These are phyloP conservation scores for Trametes cinnabarina DNA, from an alignment of 768 basidiomycete species.

Conservation along the genomic window DNA sequence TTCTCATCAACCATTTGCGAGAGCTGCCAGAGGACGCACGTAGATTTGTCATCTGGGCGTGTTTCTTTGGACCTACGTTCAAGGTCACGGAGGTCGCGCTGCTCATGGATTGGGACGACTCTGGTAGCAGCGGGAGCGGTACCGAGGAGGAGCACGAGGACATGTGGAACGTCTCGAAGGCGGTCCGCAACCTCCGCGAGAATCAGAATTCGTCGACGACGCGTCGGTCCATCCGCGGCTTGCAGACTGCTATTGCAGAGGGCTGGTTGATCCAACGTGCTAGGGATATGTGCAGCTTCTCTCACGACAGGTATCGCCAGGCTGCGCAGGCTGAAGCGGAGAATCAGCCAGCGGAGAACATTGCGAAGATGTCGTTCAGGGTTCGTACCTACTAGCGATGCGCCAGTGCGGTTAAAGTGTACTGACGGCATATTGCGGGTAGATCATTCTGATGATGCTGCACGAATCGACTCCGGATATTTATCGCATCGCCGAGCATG, in stretches of 20 bases:
- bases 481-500: slow-evolving; percentile 69
- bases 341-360: slow-evolving; percentile 43
- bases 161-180: slow-evolving; percentile 52
- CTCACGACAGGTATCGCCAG: slow-evolving; percentile 73
- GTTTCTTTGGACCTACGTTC: slow-evolving; percentile 75
- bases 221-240: slow-evolving; percentile 62
- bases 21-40: slow-evolving; percentile 62
- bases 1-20: slow-evolving; percentile 56
- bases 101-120: slow-evolving; percentile 74
- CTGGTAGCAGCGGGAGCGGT: slow-evolving; percentile 48
- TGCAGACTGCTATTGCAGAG: slow-evolving; percentile 64
- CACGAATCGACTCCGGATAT: slow-evolving; percentile 60
- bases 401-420: not conserved
- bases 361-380: slow-evolving; percentile 69
- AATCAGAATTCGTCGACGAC: slow-evolving; percentile 37
- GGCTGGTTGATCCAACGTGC: slow-evolving; percentile 75
- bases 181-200: slow-evolving; percentile 47
- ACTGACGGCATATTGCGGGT: not conserved
- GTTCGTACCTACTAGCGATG: slow-evolving; percentile 34
- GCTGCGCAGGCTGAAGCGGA: slow-evolving; percentile 63
- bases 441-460: slow-evolving; percentile 74
- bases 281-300: slow-evolving; percentile 73
- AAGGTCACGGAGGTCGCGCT: slow-evolving; percentile 70
- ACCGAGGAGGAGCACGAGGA: slow-evolving; percentile 46
- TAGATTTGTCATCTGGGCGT: slow-evolving; percentile 70